Percentiles rank a stretch among this genome's conserved stretches.
phyloP scores from a whole-genome alignment of 2,329 filamentous ascomycete genomes.

The Botrytis squamosa region DNA sequence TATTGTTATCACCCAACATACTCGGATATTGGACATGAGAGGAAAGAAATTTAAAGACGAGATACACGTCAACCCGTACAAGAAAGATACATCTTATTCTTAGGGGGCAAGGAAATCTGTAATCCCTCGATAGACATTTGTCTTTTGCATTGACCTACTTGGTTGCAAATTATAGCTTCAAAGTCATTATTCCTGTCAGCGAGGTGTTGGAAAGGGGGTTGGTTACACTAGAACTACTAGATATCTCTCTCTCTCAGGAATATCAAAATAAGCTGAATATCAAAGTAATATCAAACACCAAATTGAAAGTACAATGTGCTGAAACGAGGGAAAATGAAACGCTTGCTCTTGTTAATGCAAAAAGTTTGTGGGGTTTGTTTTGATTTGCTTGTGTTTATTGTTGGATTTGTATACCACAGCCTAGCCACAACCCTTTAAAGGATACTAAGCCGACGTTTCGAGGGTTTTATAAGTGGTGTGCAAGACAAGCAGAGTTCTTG shows the following conservation, averaged over 20 bases:
- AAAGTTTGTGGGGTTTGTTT: not conserved
- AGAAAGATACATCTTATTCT: not conserved
- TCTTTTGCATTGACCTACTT: not conserved
- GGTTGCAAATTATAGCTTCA: too few relatives aligned
- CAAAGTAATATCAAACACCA: not conserved
- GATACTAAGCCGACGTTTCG: not conserved
- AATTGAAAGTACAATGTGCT: not conserved
- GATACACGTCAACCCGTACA: too few relatives aligned
- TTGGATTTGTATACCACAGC: accelerated
- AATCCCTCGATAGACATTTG: accelerated
- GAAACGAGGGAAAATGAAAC: not conserved
- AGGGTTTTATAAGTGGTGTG: not conserved
- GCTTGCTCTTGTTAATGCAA: not conserved
- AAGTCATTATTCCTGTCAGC: not conserved
- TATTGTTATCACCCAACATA: not conserved
- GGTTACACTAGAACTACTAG: not conserved
- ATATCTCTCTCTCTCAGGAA: not conserved
- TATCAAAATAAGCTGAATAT: not conserved
- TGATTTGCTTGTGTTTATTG: not conserved
- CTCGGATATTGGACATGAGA: not conserved
- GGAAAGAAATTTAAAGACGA: not conserved
- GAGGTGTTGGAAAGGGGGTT: not conserved
- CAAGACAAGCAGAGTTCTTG: not conserved
- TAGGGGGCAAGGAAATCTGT: not conserved
- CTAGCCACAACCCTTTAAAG: not conserved